Percentiles rank a stretch among this genome's conserved stretches.
Evolutionary conservation across 805 yeast genomes (phyloP).

Genomic region (Candida qinlingensis): DNA sequence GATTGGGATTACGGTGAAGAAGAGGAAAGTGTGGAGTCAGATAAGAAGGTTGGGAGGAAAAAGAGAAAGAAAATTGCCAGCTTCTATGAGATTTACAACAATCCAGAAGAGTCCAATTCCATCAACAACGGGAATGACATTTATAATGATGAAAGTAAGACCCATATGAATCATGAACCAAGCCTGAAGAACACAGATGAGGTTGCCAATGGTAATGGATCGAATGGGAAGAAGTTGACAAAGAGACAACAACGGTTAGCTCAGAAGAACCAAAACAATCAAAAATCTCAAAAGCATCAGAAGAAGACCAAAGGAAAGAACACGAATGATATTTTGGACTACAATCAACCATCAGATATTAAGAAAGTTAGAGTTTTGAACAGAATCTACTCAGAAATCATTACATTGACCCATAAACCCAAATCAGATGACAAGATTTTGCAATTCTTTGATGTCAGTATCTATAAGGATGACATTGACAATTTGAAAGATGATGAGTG

Average conservation of each 20-base stretch:
- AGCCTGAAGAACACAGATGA: neutral
- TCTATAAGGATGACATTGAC: constrained; percentile 52
- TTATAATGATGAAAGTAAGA: constrained; percentile 8
- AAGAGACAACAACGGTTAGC: constrained; percentile 2
- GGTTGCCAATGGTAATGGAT: neutral
- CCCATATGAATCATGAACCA: constrained; percentile 10
- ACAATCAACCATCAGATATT: constrained; percentile 17
- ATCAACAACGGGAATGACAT: constrained; percentile 9
- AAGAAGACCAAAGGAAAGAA: constrained; percentile 7
- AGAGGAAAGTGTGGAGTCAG: neutral
- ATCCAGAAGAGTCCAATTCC: neutral
- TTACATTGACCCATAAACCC: constrained; percentile 11
- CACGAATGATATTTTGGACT: constrained; percentile 4
- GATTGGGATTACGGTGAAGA: constrained; percentile 28
- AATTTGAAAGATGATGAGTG: constrained; percentile 62
- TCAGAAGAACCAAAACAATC: neutral
- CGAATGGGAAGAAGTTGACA: neutral
- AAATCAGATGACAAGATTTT: constrained; percentile 26
- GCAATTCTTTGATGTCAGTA: constrained; percentile 51
- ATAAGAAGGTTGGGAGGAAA: constrained; percentile 1
- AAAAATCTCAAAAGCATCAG: constrained; percentile 4
- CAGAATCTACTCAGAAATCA: constrained; percentile 12
- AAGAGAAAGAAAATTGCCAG: constrained; percentile 10
- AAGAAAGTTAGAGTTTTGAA: constrained; percentile 13
- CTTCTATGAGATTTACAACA: neutral